phyloP scores from a whole-genome alignment of 2,329 filamentous ascomycete species.

The Rugonectria rugulosa region DNA sequence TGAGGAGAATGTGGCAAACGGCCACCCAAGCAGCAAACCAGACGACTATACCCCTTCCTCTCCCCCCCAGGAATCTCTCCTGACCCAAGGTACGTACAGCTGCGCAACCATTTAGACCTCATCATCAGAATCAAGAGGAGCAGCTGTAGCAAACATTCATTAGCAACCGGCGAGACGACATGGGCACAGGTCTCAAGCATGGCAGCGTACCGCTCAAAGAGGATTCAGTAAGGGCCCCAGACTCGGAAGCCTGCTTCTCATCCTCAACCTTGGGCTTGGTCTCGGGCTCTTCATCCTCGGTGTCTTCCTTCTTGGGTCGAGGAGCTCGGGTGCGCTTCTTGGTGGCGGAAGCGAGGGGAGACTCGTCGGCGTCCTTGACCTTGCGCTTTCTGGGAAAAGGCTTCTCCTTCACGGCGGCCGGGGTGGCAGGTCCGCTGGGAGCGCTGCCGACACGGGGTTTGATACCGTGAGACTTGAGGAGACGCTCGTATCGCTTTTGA shows the following conservation, averaged over 20 bases:
- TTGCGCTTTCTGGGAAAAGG: slow-evolving; percentile 5
- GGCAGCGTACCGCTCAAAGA: slow-evolving; percentile 30
- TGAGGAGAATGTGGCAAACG: no score
- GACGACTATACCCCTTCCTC: no score
- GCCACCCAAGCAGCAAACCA: no score
- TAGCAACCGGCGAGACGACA: no score
- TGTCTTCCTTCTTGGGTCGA: slow-evolving; percentile 35
- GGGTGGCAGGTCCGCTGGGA: slow-evolving; percentile 37
- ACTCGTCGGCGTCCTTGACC: not conserved
- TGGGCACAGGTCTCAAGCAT: no score
- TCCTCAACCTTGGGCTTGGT: slow-evolving; percentile 22
- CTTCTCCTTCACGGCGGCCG: slow-evolving; percentile 3
- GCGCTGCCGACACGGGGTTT: slow-evolving; percentile 21
- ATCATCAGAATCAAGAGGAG: not conserved
- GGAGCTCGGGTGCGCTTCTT: slow-evolving; percentile 40
- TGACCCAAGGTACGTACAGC: no score
- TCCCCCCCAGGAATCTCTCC: no score
- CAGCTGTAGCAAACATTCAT: not conserved
- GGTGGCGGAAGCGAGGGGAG: slow-evolving; percentile 26
- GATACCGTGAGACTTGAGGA: slow-evolving; percentile 67
- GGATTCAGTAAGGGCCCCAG: slow-evolving; percentile 19
- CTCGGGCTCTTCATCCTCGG: slow-evolving; percentile 32
- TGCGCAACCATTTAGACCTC: no score
- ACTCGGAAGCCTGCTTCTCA: slow-evolving; percentile 33
- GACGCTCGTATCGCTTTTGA: slow-evolving; percentile 72